Base-by-base conservation (phyloP, 2,329 filamentous ascomycete genomes). In the Parastagonospora nodorum region DNA sequence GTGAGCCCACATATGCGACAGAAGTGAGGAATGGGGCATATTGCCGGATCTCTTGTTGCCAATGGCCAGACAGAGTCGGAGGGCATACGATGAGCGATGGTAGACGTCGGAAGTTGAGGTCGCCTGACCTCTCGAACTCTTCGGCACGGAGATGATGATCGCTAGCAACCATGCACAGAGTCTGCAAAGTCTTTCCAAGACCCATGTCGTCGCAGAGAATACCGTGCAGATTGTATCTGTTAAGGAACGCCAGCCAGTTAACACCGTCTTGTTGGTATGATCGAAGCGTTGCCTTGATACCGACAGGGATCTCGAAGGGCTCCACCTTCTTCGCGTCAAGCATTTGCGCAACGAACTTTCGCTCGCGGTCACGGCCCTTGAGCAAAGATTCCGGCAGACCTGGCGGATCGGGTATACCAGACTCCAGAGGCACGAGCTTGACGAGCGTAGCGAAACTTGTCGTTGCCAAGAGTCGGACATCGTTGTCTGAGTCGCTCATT, bases 121-220 rank as follows among this genome's bases (percentile, higher is more conserved):
- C 86, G 40, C 88, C 83, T 0, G 92, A 95, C 74, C 88, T 91
- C 27, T 86, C 86, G 71, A 88, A 97, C 68, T 97, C 92, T 68
- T 97, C 90, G 0, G 90, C 91, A 53, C 94, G 87, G 68, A 95
- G 82, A 72, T 99, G 93, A 69, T 99, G 94, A 71, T 99, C 94
- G 75, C 92, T 97, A 8, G 94, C 93, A 37, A 99, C 92, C 66
- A 99, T 99, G 74, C 94, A 99, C 16, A 99, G 84, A 0, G 95
- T 99, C 73, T 99, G 94, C 9, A 99, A 78, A 1, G 94, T 99
- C 78, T 99, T 99, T 42, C 94, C 94, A 27, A 99, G 88, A 67
- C 94, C 94, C 94, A 99, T 99, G 73, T 99, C 94, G 68, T 99
- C 94, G 71, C 94, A 99, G 52, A 99, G 89, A 74, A 99, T 97